Evolutionary conservation across 192 early-diverging fungal species (phyloP).

Genomic region (Backusella liffmaniae): DNA sequence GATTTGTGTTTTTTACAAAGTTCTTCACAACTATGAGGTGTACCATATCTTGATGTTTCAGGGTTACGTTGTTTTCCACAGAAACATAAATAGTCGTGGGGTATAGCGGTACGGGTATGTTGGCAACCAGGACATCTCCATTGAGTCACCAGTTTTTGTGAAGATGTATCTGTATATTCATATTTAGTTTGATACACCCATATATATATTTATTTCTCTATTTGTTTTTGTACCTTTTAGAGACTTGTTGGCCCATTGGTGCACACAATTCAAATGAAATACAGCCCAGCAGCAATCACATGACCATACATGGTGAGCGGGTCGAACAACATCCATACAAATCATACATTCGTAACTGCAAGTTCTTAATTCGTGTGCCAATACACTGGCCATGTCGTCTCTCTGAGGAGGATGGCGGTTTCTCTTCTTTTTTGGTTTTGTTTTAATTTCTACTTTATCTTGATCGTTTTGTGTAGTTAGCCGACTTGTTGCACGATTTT

Average conservation of each 20-base stretch:
- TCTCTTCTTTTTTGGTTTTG: conserved; percentile 6
- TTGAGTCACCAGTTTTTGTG: conserved; percentile 23
- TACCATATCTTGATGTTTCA: conserved; percentile 54
- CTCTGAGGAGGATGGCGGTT: conserved; percentile 3
- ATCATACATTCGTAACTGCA: conserved; percentile 94
- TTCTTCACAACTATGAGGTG: conserved; percentile 85
- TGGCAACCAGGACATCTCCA: conserved; percentile 97
- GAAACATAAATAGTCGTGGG: conserved; percentile 80
- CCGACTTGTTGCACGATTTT: conserved; percentile 12
- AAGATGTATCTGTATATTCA: conserved; percentile 27
- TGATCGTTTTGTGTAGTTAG: background rate
- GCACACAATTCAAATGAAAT: conserved; percentile 86
- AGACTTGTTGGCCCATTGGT: conserved; percentile 74
- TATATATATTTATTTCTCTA: background rate
- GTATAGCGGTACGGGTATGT: conserved; percentile 60
- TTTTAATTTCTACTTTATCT: conserved; percentile 4
- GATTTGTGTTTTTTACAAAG: conserved; percentile 61
- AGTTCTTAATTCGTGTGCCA: conserved; percentile 62
- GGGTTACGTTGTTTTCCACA: conserved; percentile 82
- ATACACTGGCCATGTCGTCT: conserved; percentile 59
- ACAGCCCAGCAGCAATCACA: conserved; percentile 87
- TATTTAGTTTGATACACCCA: background rate
- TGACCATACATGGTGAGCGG: conserved; percentile 73
- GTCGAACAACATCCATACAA: conserved; percentile 86
- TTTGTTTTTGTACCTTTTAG: conserved; percentile 41